These are phyloP conservation scores for Hemileia vastatrix DNA, from an alignment of 1,284 basidiomycete genomes.

Conservation along the genomic window DNA sequence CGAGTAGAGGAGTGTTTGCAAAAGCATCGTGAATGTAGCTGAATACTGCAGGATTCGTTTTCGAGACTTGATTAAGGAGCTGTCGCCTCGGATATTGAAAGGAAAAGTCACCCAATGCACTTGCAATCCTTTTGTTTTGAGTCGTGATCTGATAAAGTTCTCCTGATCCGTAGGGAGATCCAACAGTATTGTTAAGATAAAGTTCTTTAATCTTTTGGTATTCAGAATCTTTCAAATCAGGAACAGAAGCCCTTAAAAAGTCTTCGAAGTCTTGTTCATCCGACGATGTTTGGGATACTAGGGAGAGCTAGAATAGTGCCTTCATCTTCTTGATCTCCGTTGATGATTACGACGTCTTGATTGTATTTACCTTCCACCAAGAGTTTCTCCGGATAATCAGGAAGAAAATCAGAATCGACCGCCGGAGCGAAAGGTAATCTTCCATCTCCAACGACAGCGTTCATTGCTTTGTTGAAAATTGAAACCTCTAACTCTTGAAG, in stretches of 20 bases:
- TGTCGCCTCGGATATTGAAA: too few relatives aligned
- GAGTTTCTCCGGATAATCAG: not conserved
- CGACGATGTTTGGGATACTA: not conserved
- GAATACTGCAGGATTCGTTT: too few relatives aligned
- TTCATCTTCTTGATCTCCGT: slow-evolving; percentile 4
- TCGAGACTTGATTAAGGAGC: too few relatives aligned
- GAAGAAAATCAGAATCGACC: not conserved
- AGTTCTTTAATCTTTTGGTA: not conserved
- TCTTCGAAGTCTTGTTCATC: not conserved
- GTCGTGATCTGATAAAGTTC: too few relatives aligned
- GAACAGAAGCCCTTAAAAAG: not conserved
- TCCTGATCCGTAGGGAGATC: too few relatives aligned
- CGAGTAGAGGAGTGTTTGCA: too few relatives aligned
- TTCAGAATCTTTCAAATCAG: not conserved
- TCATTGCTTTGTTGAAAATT: not conserved
- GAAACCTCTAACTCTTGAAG: not conserved
- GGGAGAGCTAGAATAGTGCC: slow-evolving; percentile 2
- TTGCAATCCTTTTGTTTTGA: too few relatives aligned
- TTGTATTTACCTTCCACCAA: not conserved
- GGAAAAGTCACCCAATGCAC: too few relatives aligned
- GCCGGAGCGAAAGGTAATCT: not conserved
- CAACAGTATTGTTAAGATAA: too few relatives aligned
- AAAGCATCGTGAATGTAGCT: too few relatives aligned
- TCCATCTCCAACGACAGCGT: not conserved
- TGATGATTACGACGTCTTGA: not conserved